Evolutionary conservation across 306 rosid genomes (phyloP).

Genomic region (Cyamopsis tetragonoloba): DNA sequence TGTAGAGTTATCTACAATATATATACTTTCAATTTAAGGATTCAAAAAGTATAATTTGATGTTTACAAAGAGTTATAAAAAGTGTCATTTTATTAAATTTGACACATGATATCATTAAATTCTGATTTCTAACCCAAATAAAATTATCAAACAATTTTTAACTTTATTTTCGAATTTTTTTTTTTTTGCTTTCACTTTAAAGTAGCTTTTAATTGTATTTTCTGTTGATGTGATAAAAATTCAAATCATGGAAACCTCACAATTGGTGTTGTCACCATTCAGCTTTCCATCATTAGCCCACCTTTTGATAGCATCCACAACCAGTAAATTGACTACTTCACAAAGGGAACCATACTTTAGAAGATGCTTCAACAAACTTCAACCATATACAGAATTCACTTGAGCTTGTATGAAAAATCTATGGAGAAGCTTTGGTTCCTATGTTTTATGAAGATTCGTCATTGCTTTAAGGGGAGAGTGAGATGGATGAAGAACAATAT

Average conservation of each 20-base stretch:
- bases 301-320: not conserved
- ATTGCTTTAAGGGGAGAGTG: no score
- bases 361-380: not conserved
- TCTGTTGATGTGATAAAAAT: not conserved
- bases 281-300: not conserved
- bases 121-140: no score
- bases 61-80: no score
- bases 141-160: no score
- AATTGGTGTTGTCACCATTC: not conserved
- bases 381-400: not conserved
- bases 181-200: no score
- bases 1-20: no score
- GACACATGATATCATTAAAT: no score
- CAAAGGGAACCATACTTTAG: not conserved
- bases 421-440: not conserved
- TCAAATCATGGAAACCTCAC: not conserved
- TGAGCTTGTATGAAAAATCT: not conserved
- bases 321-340: not conserved
- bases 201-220: not conserved
- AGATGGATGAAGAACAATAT: not conserved
- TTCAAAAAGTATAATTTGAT: no score
- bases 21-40: no score
- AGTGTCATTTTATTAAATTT: no score
- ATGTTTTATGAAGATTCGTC: not conserved
- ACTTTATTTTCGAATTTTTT: no score